Evolutionary conservation across 345 rosid genomes (phyloP).

Genomic region (Camelina laxa): DNA sequence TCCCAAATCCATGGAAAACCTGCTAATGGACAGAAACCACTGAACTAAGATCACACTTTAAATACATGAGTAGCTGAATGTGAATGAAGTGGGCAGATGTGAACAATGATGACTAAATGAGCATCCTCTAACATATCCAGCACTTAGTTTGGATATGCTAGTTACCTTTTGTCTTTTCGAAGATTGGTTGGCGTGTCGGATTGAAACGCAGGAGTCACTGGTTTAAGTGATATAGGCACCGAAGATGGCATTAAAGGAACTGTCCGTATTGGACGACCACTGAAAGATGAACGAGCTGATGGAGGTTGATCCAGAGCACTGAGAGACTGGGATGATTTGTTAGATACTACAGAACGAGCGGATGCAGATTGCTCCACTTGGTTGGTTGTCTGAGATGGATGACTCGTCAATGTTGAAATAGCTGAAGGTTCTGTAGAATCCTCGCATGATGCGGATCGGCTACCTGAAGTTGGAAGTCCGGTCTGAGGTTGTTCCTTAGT

Average conservation of each 20-base stretch:
- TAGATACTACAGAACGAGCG: slow-evolving; percentile 46
- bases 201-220: slow-evolving; percentile 50
- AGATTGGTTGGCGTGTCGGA: slow-evolving; percentile 50
- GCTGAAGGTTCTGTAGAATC: slow-evolving; percentile 50
- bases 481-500: slow-evolving; percentile 59
- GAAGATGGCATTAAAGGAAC: slow-evolving; percentile 58
- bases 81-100: neutral
- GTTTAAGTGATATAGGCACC: slow-evolving; percentile 63
- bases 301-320: slow-evolving; percentile 54
- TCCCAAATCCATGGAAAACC: slow-evolving; percentile 64
- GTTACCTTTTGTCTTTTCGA: slow-evolving; percentile 67
- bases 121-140: neutral
- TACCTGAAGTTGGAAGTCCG: slow-evolving; percentile 51
- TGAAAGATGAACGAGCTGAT: slow-evolving; percentile 56
- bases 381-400: slow-evolving; percentile 50
- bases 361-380: slow-evolving; percentile 53
- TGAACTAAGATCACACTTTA: slow-evolving; percentile 28
- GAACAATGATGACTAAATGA: slow-evolving; percentile 19
- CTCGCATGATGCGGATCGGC: slow-evolving; percentile 42
- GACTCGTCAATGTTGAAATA: slow-evolving; percentile 42
- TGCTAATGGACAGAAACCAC: slow-evolving; percentile 44
- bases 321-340: slow-evolving; percentile 46
- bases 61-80: neutral
- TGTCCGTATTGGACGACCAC: slow-evolving; percentile 55
- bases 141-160: neutral